Base-by-base conservation (phyloP, 306 rosid species). In the Pyrus bretschneideri region DNA sequence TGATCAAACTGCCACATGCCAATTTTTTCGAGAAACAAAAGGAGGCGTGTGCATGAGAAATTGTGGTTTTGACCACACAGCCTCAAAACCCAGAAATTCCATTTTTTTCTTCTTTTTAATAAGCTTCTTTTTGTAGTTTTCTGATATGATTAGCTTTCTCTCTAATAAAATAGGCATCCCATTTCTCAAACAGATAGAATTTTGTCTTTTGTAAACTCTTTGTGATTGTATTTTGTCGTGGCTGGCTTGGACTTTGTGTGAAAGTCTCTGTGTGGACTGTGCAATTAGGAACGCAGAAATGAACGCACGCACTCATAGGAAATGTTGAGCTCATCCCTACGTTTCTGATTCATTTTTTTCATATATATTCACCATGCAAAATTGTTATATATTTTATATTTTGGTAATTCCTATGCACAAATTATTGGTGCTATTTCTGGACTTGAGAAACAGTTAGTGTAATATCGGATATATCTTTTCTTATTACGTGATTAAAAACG, bases 41-140 rank as follows among this genome's bases (percentile, higher is more conserved):
- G 69, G 33, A 69, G 82, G 73, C 71, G 45, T 22, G n/a, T 80
- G 83, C 85, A 76, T 81, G 76, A 69, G 78, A 79, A 71, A 71
- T 54, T 78, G 69, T 70, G 70, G 78, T 31, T 77, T 73, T 76
- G 64, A 30, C 72, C 13, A 30, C 76, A 57, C 11, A 40, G 55
- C 38, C 31, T 14, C 55, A 72, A 14, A 72, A 38, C 76, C 67
- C 76, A 72, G 54, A 72, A 72, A 30, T 71, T 55, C 19, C 15
- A 2, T 13, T 11, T 61, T 61, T 6, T 4, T 60, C 4, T 61
- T 71, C 55, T 12, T 31, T 33, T 4, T 3, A 2, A 27, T 14
- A 27, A 2, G 8, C 22, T 33, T 14, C 17, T 4, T 10, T 70
- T 70, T 12, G 3, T 63, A 57, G 23, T 57, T 57, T 57, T 57